Evolutionary conservation across 805 yeast genomes (phyloP), one percentile per base, ranked within the genome.

Genomic region (Maudiozyma barnettii): DNA sequence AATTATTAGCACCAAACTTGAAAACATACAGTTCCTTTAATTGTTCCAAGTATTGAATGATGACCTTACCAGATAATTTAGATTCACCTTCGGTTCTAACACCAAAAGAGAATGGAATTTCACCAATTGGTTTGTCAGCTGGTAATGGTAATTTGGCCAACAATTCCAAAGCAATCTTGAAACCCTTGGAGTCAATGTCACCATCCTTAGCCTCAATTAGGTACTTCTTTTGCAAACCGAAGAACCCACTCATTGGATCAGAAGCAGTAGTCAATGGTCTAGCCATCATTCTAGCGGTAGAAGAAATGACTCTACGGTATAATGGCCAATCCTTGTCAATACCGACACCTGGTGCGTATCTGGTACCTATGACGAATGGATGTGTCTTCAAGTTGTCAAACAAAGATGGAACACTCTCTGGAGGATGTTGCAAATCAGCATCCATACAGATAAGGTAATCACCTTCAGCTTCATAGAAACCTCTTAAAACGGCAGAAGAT

Each of bases 11-110:
- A 45, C 78, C 77, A 49, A 66, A 74, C 51, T 71, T 74, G 67
- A 63, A 72, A 43, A 70, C 55, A 59, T 74, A 74, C 29, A 74
- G 57, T 49, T 74, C 77, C 54, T 68, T 70, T 50, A 74, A 59
- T 57, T 74, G 78, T 42, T 66, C 67, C 46, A 74, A 52, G 48
- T 74, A 74, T 54, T 69, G 76, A 33, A 74, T 57, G 66, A 73
- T 72, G 39, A 74, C 78, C 51, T 74, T 74, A 45, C 75, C 70
- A 8, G 73, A 69, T 33, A 74, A 61, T 53, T 74, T 74, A 36
- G 77, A 72, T 51, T 74, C 78, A 60, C 78, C 78, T 56, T 72
- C 78, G 10, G 76, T 71, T 66, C 78, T 73, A 23, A 74, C 76
- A 58, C 78, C 78, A 51, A 74, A 74, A 6, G 75, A 70, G 50